phyloP scores from a whole-genome alignment of 2,329 filamentous ascomycete genomes.

The Ophiocordyceps camponoti-leonardi region DNA sequence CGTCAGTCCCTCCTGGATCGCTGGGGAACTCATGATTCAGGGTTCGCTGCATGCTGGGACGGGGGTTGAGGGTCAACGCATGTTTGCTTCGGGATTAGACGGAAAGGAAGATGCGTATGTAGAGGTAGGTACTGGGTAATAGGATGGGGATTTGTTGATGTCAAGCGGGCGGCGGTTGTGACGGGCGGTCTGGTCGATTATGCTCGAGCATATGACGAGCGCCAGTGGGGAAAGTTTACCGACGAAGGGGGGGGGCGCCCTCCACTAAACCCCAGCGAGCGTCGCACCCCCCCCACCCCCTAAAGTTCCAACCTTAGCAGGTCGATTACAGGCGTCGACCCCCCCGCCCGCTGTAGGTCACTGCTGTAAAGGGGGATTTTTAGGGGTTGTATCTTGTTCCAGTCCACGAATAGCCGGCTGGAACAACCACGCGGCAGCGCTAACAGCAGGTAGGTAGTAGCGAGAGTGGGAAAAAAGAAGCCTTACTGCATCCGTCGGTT shows the following conservation, averaged over 20 bases:
- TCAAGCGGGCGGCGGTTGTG: background rate
- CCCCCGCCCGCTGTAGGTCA: background rate
- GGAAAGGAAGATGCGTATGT: background rate
- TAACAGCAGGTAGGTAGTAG: too few species aligned
- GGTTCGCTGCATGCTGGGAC: slow-evolving; percentile 7
- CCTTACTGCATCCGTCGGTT: background rate
- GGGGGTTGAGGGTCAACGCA: background rate
- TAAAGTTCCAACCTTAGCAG: too few species aligned
- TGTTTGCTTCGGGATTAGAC: background rate
- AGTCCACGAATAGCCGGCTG: background rate
- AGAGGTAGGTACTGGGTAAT: too few species aligned
- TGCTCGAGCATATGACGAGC: background rate
- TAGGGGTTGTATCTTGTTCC: background rate
- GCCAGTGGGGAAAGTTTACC: background rate
- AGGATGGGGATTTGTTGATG: background rate
- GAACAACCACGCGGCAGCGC: background rate
- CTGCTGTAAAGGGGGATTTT: background rate
- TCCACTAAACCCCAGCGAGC: background rate
- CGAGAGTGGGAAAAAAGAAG: background rate
- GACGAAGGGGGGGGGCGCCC: too few species aligned
- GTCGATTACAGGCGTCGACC: background rate
- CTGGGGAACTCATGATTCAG: slow-evolving; percentile 5
- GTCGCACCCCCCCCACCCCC: too few species aligned
- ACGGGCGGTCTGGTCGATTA: background rate
- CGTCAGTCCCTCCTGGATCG: slow-evolving; percentile 2